A percentile compares a stretch with the other conserved stretches of the same genome.
Evolutionary conservation across 306 rosid genomes (phyloP).

Genomic region (Lupinus albus): DNA sequence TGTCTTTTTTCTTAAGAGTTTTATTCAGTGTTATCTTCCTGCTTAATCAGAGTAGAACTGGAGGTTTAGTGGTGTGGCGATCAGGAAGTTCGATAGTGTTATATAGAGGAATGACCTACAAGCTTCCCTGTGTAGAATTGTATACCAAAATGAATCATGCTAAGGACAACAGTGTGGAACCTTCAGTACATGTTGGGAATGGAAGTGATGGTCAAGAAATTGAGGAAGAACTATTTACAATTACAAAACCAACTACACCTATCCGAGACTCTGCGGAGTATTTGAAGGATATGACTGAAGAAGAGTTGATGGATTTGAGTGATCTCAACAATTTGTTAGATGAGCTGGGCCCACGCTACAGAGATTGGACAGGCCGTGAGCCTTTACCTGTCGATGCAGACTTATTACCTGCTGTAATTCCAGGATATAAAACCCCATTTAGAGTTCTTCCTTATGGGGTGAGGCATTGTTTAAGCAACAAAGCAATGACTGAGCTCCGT

Average conservation of each 20-base stretch:
- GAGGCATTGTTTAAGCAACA: conserved; percentile 57
- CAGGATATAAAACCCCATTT: conserved; percentile 72
- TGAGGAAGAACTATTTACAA: conserved; percentile 40
- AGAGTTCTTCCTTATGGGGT: conserved; percentile 81
- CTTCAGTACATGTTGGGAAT: conserved; percentile 36
- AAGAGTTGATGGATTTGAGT: conserved; percentile 60
- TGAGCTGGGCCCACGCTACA: conserved; percentile 83
- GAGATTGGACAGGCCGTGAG: conserved; percentile 39
- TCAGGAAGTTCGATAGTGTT: conserved; percentile 83
- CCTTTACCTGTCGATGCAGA: conserved; percentile 88
- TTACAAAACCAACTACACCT: conserved; percentile 40
- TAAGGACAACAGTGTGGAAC: conserved; percentile 29
- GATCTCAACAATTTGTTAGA: conserved; percentile 75
- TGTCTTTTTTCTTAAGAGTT: background rate
- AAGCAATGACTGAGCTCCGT: conserved; percentile 68
- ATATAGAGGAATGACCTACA: conserved; percentile 81
- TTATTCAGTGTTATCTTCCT: conserved; percentile 30
- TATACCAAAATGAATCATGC: conserved; percentile 43
- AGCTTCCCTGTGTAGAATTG: conserved; percentile 69
- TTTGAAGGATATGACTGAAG: conserved; percentile 58
- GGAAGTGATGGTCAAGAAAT: conserved; percentile 36
- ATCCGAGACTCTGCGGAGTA: conserved; percentile 45
- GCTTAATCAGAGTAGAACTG: conserved; percentile 68
- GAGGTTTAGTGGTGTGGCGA: conserved; percentile 92
- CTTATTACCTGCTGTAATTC: conserved; percentile 67